Conservation (phyloP, 2,329 filamentous ascomycete species). For the Aspergillus spinulosporus region DNA sequence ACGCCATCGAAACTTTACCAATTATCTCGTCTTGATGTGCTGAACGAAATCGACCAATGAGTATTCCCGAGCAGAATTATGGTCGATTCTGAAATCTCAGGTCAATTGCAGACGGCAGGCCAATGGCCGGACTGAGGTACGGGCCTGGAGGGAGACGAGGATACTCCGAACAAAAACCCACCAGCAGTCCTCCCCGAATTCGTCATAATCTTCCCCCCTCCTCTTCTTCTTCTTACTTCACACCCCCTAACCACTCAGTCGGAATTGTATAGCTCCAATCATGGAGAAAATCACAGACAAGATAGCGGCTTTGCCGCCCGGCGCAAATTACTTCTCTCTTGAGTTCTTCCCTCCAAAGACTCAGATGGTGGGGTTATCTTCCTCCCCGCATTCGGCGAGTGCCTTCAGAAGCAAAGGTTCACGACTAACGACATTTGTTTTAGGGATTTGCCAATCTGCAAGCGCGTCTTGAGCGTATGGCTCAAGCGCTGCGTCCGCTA, state of each 20-base stretch:
- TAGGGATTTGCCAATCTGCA: constrained; percentile 89
- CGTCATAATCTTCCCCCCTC: constrained; percentile 17
- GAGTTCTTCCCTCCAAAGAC: constrained; percentile 99
- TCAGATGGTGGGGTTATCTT: constrained; percentile 61
- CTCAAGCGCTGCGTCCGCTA: constrained; percentile 81
- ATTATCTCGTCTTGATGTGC: background rate
- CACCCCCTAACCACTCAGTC: constrained; percentile 4
- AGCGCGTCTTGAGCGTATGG: constrained; percentile 91
- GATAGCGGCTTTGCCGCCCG: constrained; percentile 81
- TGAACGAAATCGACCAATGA: background rate
- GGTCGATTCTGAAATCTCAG: background rate
- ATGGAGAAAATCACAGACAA: constrained; percentile 95
- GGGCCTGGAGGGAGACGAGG: background rate
- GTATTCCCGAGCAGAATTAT: background rate
- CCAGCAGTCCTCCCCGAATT: constrained; percentile 24
- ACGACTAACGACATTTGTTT: constrained; percentile 26
- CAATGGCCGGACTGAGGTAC: background rate
- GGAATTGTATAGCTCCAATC: constrained; percentile 15
- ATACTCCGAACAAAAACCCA: constrained; percentile 15
- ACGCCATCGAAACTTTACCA: background rate
- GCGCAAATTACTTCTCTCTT: constrained; percentile 86
- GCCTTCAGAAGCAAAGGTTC: constrained; percentile 4
- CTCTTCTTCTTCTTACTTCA: constrained; percentile 20
- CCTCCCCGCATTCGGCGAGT: constrained; percentile 26
- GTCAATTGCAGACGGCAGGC: background rate